Conservation (phyloP, 2,329 filamentous ascomycete species). For the Alternaria infectoria region DNA sequence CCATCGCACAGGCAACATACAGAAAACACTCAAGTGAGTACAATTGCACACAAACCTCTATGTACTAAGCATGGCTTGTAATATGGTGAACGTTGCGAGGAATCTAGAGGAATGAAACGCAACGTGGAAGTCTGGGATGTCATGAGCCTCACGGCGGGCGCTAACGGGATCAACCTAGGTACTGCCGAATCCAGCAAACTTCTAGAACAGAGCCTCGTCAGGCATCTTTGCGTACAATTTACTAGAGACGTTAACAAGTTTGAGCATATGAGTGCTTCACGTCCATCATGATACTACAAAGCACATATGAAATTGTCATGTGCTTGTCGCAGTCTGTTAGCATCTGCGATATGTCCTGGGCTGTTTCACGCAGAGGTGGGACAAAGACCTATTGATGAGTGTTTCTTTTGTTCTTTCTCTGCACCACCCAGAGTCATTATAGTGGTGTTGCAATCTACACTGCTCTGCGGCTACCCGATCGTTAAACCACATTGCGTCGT, state of each 20-base stretch:
- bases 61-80: constrained; percentile 16
- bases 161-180: constrained; percentile 31
- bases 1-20: background rate
- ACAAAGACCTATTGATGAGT: constrained; percentile 2
- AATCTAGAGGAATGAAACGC: constrained; percentile 11
- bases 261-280: background rate
- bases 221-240: background rate
- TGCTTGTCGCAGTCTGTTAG: background rate
- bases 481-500: constrained; percentile 37
- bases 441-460: constrained; percentile 42
- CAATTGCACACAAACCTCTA: background rate
- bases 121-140: constrained; percentile 40
- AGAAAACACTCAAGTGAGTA: constrained; percentile 1
- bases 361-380: background rate
- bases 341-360: background rate
- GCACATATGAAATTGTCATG: background rate
- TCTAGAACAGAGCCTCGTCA: background rate
- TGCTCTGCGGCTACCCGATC: constrained; percentile 28
- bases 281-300: background rate
- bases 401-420: constrained; percentile 39
- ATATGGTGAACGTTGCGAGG: background rate
- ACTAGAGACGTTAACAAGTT: background rate
- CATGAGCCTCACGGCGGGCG: constrained; percentile 31
- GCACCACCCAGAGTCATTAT: constrained; percentile 42
- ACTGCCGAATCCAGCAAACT: constrained; percentile 11